Evolutionary conservation across 495 filamentous ascomycete species (phyloP).

Genomic region (Annulohypoxylon moriforme): DNA sequence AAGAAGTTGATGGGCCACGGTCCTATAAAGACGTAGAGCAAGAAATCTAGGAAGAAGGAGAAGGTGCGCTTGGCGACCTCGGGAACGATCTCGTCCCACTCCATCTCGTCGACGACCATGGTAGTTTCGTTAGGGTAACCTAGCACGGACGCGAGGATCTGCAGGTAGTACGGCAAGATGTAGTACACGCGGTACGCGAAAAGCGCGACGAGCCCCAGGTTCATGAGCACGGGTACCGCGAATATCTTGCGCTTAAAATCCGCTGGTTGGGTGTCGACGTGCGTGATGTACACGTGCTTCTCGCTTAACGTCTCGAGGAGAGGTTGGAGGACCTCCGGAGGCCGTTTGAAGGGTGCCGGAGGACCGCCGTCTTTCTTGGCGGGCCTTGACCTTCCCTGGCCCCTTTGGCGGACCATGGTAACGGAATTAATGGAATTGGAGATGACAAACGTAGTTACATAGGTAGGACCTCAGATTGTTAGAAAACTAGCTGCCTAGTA

Average conservation of each 20-base stretch:
- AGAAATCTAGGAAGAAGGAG: constrained; percentile 75
- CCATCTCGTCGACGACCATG: constrained; percentile 63
- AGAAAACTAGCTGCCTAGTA: neutral
- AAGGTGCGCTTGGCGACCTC: constrained; percentile 65
- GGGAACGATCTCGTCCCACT: constrained; percentile 60
- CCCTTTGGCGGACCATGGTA: constrained; percentile 42
- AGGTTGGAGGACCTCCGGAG: constrained; percentile 66
- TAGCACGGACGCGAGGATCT: constrained; percentile 67
- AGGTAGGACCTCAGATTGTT: neutral
- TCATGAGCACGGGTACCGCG: constrained; percentile 75
- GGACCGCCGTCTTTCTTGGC: constrained; percentile 42
- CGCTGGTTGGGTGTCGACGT: constrained; percentile 73
- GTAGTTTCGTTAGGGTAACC: constrained; percentile 69
- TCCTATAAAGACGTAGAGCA: constrained; percentile 73
- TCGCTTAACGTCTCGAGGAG: constrained; percentile 71
- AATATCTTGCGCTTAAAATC: constrained; percentile 82
- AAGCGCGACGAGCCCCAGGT: constrained; percentile 67
- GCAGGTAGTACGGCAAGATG: constrained; percentile 73
- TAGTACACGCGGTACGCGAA: constrained; percentile 70
- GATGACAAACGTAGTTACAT: too few species aligned
- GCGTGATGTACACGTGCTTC: constrained; percentile 78
- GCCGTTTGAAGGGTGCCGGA: constrained; percentile 72
- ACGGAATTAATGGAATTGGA: neutral
- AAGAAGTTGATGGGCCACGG: constrained; percentile 83
- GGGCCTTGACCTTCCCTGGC: constrained; percentile 27